Base-by-base conservation (phyloP, 1,284 basidiomycete genomes). In the Ceratobasidium sp. region DNA sequence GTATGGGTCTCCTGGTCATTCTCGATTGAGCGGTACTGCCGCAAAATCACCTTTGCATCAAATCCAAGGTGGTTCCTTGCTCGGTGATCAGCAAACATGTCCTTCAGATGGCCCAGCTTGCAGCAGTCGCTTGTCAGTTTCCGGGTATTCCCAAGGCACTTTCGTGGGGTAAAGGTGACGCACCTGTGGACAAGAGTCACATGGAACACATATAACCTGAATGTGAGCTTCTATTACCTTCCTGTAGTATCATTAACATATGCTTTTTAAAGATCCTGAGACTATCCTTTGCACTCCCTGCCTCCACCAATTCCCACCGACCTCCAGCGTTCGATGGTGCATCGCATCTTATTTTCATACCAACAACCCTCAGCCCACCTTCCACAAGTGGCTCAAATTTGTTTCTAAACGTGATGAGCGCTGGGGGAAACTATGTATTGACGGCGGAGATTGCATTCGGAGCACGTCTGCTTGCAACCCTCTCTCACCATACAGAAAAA, bases 1-100 rank as follows among this genome's bases (percentile, higher is more conserved):
- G 83, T 84, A 0, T 86, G 85, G 84, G 78, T 78, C 9, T 84
- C 83, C 63, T 87, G 85, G 85, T 83, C 85, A 0, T 86, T 85
- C 72, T 80, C 82, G 0, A 86, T 80, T 76, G 81, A 82, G 66
- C 77, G 79, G 1, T 80, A 76, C 54, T 82, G 82, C 74, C 78
- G 80, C 4, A 41, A 36, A 19, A 72, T 82, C 22, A 75, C 78
- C 9, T 78, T 6, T 77, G 65, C n/a, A 51, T 51, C 17, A 15
- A 27, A 22, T 54, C 48, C 15, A 53, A 36, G 51, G 50, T 54
- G 1, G 50, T 67, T 36, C 51, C 65, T 0, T 56, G 44, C 33
- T 50, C 65, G 24, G 15, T 51, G 4, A 45, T 67, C 9, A 29
- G 56, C 51, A 33, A 44, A 41, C 33, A 56, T n/a, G 50, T 67